A percentile compares a stretch with the other conserved stretches of the same genome.
phyloP scores from a whole-genome alignment of 768 basidiomycete genomes.

The Boletus tylopilopsis region DNA sequence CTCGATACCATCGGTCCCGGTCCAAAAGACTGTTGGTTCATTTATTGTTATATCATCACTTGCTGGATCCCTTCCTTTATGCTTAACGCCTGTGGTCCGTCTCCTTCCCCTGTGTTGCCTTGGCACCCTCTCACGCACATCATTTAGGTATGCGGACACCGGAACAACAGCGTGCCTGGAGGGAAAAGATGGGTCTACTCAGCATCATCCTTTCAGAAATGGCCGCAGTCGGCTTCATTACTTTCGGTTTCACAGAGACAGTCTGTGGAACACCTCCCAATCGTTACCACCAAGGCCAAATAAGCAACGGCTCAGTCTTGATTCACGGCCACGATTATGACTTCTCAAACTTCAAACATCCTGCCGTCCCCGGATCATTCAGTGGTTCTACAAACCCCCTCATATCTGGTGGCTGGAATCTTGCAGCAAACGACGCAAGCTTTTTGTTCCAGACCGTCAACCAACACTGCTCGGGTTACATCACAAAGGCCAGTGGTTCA shows the following conservation, averaged over 20 bases:
- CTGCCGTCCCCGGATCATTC: slow-evolving; percentile 62
- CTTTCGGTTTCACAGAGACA: slow-evolving; percentile 93
- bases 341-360: slow-evolving; percentile 83
- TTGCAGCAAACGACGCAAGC: slow-evolving; percentile 85
- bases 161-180: slow-evolving; percentile 95
- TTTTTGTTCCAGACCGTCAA: slow-evolving; percentile 96
- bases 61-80: slow-evolving; percentile 77
- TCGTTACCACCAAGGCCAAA: slow-evolving; percentile 75
- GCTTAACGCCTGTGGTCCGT: slow-evolving; percentile 74
- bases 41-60: slow-evolving; percentile 86
- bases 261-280: slow-evolving; percentile 89
- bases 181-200: slow-evolving; percentile 96
- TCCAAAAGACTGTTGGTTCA: slow-evolving; percentile 93
- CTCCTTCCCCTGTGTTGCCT: background rate
- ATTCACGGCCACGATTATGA: slow-evolving; percentile 96
- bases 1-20: slow-evolving; percentile 78
- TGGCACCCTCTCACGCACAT: slow-evolving; percentile 9
- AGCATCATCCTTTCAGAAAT: slow-evolving; percentile 77
- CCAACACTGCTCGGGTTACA: slow-evolving; percentile 72
- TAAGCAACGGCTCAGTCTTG: slow-evolving; percentile 78
- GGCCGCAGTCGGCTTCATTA: slow-evolving; percentile 95
- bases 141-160: slow-evolving; percentile 78
- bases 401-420: slow-evolving; percentile 67
- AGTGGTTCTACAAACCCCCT: slow-evolving; percentile 83
- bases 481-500: slow-evolving; percentile 67